These are phyloP conservation scores for Leccinum imitatum DNA, from an alignment of 768 basidiomycete species.

Conservation along the genomic window DNA sequence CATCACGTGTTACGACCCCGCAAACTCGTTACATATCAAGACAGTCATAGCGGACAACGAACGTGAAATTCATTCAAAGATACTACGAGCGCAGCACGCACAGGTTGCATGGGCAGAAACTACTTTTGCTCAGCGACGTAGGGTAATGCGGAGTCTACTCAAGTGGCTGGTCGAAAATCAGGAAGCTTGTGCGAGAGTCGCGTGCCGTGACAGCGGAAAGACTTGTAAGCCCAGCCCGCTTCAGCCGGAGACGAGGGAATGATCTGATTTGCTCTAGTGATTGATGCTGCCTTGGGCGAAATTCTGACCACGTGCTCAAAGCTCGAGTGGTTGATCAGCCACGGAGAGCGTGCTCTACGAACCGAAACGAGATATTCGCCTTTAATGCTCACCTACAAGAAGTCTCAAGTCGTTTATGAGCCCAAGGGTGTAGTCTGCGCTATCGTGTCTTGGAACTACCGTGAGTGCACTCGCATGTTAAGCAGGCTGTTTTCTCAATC, in stretches of 20 bases:
- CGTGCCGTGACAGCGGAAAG: slow-evolving; percentile 94
- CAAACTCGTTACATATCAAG: slow-evolving; percentile 77
- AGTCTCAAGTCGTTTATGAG: slow-evolving; percentile 77
- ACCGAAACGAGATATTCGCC: slow-evolving; percentile 72
- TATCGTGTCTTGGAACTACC: slow-evolving; percentile 95
- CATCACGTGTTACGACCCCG: slow-evolving; percentile 91
- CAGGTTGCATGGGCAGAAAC: slow-evolving; percentile 74
- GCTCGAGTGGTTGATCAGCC: slow-evolving; percentile 85
- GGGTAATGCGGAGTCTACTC: slow-evolving; percentile 82
- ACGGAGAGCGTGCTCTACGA: slow-evolving; percentile 75
- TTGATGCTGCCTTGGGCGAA: slow-evolving; percentile 94
- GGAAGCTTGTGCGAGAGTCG: slow-evolving; percentile 80
- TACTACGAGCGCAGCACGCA: slow-evolving; percentile 60
- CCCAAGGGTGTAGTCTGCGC: slow-evolving; percentile 92
- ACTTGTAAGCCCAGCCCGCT: slow-evolving; percentile 57
- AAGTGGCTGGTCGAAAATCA: slow-evolving; percentile 95
- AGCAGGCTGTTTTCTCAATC: neutral
- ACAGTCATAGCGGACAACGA: slow-evolving; percentile 76
- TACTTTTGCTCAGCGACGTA: slow-evolving; percentile 74
- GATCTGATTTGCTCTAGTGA: slow-evolving; percentile 49
- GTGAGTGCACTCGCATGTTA: slow-evolving; percentile 41
- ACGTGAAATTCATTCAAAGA: slow-evolving; percentile 71
- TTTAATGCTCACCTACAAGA: slow-evolving; percentile 73
- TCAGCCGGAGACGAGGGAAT: neutral
- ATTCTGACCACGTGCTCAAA: slow-evolving; percentile 94